Evolutionary conservation across 106 monocot genomes (phyloP).

Genomic region (Platanthera guangdongensis): DNA sequence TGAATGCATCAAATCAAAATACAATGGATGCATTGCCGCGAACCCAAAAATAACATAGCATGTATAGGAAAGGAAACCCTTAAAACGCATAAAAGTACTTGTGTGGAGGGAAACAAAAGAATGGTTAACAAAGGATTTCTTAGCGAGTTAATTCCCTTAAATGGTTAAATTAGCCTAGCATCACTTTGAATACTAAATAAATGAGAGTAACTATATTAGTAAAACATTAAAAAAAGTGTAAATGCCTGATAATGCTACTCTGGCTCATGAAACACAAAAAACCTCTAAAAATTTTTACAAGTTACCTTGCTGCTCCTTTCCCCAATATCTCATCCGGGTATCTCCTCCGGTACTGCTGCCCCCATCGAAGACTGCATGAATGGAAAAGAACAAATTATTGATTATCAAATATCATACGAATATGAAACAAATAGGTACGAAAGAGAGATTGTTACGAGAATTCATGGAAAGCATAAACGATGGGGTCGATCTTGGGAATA

Average conservation of each 20-base stretch:
- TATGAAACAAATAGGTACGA: not conserved
- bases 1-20: not conserved
- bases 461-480: constrained; percentile 83
- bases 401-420: not conserved
- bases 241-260: not conserved
- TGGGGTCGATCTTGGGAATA: constrained; percentile 86
- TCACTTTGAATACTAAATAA: not conserved
- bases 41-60: not conserved
- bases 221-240: not conserved
- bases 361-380: constrained; percentile 66
- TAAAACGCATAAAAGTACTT: not conserved
- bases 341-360: constrained; percentile 48
- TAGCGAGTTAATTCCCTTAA: not conserved
- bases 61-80: not conserved
- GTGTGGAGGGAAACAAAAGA: not conserved
- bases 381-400: not conserved
- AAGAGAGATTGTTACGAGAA: constrained; percentile 54
- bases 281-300: not conserved
- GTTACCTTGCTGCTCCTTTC: constrained; percentile 54
- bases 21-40: not conserved
- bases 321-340: constrained; percentile 60
- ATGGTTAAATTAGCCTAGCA: not conserved
- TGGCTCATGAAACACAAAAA: not conserved
- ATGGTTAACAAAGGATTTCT: not conserved
- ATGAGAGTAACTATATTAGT: not conserved